Evolutionary conservation across 1,284 basidiomycete species (phyloP).

Genomic region (Rhodotorula glutinis): DNA sequence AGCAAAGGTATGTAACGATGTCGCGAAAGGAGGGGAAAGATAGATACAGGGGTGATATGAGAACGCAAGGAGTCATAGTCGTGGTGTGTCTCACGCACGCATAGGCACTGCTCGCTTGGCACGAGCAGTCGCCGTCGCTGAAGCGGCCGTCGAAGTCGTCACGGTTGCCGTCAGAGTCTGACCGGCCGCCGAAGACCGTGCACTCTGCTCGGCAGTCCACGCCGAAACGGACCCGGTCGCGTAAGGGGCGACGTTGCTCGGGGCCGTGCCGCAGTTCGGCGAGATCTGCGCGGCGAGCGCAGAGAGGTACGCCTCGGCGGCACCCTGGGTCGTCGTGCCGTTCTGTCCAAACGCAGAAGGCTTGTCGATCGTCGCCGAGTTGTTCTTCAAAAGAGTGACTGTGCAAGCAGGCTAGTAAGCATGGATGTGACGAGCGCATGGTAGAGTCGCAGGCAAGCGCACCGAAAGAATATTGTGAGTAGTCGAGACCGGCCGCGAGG

Average conservation of each 20-base stretch:
- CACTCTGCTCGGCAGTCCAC: slow-evolving; percentile 28
- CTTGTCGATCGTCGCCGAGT: slow-evolving; percentile 20
- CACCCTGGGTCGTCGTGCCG: slow-evolving; percentile 18
- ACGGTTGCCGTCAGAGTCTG: slow-evolving; percentile 24
- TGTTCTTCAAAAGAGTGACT: slow-evolving; percentile 29
- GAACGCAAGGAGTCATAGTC: not conserved
- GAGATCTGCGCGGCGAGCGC: slow-evolving; percentile 12
- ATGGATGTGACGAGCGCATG: not conserved
- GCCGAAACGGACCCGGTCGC: slow-evolving; percentile 4
- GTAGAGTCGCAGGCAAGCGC: not conserved
- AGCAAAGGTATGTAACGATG: too few relatives aligned
- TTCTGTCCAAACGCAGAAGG: slow-evolving; percentile 16
- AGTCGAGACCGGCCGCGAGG: slow-evolving; percentile 29
- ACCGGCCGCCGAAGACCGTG: slow-evolving; percentile 10
- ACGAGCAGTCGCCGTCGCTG: slow-evolving; percentile 13
- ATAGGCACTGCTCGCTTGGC: slow-evolving; percentile 6
- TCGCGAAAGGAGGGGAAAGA: too few relatives aligned
- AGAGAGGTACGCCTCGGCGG: slow-evolving; percentile 21
- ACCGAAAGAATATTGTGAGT: slow-evolving; percentile 29
- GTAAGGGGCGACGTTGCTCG: slow-evolving; percentile 32
- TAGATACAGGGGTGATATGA: not conserved
- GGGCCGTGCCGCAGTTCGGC: slow-evolving; percentile 23
- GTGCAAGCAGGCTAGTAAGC: not conserved
- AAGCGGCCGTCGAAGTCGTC: slow-evolving; percentile 5
- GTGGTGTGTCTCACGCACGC: not conserved